phyloP scores from a whole-genome alignment of 768 basidiomycete genomes.

The Mycena indigotica region DNA sequence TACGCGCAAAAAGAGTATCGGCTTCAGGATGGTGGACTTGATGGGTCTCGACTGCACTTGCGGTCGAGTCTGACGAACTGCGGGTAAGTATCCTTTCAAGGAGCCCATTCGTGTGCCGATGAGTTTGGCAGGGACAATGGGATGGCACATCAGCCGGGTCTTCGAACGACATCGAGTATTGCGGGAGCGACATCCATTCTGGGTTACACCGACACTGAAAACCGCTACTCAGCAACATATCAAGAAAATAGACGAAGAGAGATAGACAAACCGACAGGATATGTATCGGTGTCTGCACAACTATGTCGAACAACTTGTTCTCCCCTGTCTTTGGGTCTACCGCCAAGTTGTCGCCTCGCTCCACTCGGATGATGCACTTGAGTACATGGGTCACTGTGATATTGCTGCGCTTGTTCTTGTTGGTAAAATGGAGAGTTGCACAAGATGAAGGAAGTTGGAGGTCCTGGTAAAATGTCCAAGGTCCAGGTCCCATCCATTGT shows the following conservation, averaged over 20 bases:
- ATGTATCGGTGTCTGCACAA: constrained; percentile 82
- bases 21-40: constrained; percentile 33
- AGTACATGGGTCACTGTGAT: constrained; percentile 75
- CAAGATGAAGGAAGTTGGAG: constrained; percentile 72
- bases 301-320: constrained; percentile 84
- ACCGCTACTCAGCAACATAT: too few relatives aligned
- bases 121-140: constrained; percentile 48
- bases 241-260: neutral
- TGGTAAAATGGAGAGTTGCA: constrained; percentile 69
- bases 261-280: constrained; percentile 69
- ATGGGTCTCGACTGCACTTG: constrained; percentile 39
- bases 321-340: constrained; percentile 68
- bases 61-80: constrained; percentile 38
- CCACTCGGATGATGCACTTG: constrained; percentile 81
- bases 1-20: constrained; percentile 45
- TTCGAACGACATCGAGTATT: constrained; percentile 60
- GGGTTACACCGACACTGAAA: constrained; percentile 82
- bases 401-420: constrained; percentile 74
- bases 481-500: constrained; percentile 74
- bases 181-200: constrained; percentile 77
- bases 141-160: constrained; percentile 36
- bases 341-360: constrained; percentile 71
- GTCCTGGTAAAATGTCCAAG: constrained; percentile 78
- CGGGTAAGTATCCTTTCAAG: constrained; percentile 36
- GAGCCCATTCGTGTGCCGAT: constrained; percentile 24